Evolutionary conservation across 2,329 filamentous ascomycete species (phyloP), one percentile per base, ranked within the genome.

Genomic region (Pseudogymnoascus sp.): DNA sequence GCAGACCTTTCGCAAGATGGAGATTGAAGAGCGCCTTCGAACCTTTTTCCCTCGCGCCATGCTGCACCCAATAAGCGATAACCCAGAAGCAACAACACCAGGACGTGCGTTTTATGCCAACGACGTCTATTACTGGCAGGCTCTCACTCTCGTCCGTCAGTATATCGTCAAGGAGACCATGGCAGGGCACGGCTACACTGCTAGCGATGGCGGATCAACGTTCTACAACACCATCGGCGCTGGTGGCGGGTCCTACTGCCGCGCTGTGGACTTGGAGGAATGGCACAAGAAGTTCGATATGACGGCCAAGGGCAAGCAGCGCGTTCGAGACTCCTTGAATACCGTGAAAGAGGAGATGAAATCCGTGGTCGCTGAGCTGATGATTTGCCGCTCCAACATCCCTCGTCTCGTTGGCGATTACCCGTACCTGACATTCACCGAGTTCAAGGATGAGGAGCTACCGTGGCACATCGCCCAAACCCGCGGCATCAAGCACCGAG

Each of bases 361-460:
- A 53, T 40, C 60, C 4, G 44, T 69, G 7, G 67, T 70, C 17
- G 40, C 56, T 11, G 65, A 65, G 13, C 40, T 71, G 1, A 60
- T 70, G 15, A 17, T 61, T 9, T 66, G 68, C 1, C 50, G 26
- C 10, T 21, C 50, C 5, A 56, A 56, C 6, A 56, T 56, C 50
- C n/a, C 29, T 21, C n/a, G 26, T 3, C n/a, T 31, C 5, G 7
- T 7, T 4, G 60, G 35, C n/a, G 59, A 26, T 1, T 40, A 37
- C 2, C 50, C 56, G 15, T 88, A 88, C 76, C 71, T 88, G 71
- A 87, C 85, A 11, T 88, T 86, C 72, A 84, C 82, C 60, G 78
- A 79, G 65, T 76, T 88, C 29, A 81, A 83, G 63, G 82, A 82
- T 62, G 76, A 77, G 29, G 86, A 89, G 72, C 77, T 86, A 66